A percentile compares a stretch with the other conserved stretches of the same genome.
Conservation (phyloP, 2,329 filamentous ascomycete genomes). For the Fusarium setosum region DNA sequence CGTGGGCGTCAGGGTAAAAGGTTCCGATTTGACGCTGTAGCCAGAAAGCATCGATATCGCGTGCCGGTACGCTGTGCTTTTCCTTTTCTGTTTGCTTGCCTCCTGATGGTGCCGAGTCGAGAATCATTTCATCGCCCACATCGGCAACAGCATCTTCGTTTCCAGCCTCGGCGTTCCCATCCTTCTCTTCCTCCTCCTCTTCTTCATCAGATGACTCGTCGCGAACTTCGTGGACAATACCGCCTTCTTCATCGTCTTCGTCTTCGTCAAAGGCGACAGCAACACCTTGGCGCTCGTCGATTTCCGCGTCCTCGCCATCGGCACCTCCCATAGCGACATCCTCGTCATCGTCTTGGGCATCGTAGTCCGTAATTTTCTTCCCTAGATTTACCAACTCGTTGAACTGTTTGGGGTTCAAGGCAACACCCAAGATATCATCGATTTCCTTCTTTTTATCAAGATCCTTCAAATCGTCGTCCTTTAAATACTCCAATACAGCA, state of each 20-base stretch:
- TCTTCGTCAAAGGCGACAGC: constrained; percentile 97
- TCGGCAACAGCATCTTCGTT: constrained; percentile 65
- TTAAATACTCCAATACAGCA: constrained; percentile 88
- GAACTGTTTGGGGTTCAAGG: constrained; percentile 89
- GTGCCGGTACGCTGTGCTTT: constrained; percentile 76
- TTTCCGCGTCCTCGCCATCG: constrained; percentile 75
- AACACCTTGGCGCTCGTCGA: constrained; percentile 95
- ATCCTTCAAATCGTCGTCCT: constrained; percentile 96
- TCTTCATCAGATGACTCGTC: constrained; percentile 89
- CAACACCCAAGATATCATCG: constrained; percentile 89
- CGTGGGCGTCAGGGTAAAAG: constrained; percentile 91
- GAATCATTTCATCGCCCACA: constrained; percentile 85
- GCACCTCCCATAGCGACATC: constrained; percentile 78
- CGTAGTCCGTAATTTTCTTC: constrained; percentile 99
- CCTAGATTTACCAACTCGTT: constrained; percentile 96
- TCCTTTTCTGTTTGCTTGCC: constrained; percentile 61
- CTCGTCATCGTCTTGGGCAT: constrained; percentile 95
- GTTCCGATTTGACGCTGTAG: constrained; percentile 90
- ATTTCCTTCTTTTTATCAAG: constrained; percentile 98
- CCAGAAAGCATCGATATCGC: constrained; percentile 98
- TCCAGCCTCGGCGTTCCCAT: constrained; percentile 64
- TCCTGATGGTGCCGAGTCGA: constrained; percentile 72
- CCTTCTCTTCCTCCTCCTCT: constrained; percentile 73
- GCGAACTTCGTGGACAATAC: constrained; percentile 84
- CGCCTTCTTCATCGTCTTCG: constrained; percentile 85